Base-by-base conservation (phyloP, 257 asterid species). In the Knoxia roxburghii region DNA sequence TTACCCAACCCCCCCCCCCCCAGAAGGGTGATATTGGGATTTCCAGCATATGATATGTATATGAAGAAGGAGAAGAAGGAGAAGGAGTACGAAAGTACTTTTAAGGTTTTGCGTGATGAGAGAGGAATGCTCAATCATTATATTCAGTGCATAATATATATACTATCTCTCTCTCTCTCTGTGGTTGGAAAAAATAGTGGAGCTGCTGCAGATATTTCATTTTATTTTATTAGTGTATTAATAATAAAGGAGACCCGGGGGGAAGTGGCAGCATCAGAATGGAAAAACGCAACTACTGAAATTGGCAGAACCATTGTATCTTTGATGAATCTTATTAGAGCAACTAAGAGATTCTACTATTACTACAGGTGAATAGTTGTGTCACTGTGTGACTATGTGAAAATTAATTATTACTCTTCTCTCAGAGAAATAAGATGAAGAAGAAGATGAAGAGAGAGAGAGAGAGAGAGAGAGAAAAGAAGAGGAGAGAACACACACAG, bases 51-150 rank as follows among this genome's bases (percentile, higher is more conserved):
- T n/a, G 37, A 33, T 50, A 30, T 46, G 26, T 46, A 17, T 3
- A 3, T 37, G 41, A 37, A 9, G 41, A 9, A 9, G 41, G 9
- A 41, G 9, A 41, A 41, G 10, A 49, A 49, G 24, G 5, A 55
- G 9, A 55, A 8, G 1, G 37, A 72, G 78, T 75, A 75, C 76
- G 69, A 35, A 60, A 70, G 87, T 70, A 75, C 76, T 80, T 87
- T 66, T 82, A 82, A 84, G 89, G 92, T 82, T 79, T 87, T 82
- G 88, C 87, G 90, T 82, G 89, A 68, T 74, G 59, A 57, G 79
- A 78, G 79, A 71, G 76, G 32, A 65, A n/a, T n/a, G n/a, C n/a
- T 82, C 87, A 82, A 87, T 85, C 91, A 83, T 85, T 83, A 80
- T 76, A 81, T 79, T 75, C 89, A 75, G 85, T 79, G 95, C 84